A percentile compares a stretch with the other conserved stretches of the same genome.
Evolutionary conservation across 768 basidiomycete genomes (phyloP).

Genomic region (Strobilomyces dryophilus): DNA sequence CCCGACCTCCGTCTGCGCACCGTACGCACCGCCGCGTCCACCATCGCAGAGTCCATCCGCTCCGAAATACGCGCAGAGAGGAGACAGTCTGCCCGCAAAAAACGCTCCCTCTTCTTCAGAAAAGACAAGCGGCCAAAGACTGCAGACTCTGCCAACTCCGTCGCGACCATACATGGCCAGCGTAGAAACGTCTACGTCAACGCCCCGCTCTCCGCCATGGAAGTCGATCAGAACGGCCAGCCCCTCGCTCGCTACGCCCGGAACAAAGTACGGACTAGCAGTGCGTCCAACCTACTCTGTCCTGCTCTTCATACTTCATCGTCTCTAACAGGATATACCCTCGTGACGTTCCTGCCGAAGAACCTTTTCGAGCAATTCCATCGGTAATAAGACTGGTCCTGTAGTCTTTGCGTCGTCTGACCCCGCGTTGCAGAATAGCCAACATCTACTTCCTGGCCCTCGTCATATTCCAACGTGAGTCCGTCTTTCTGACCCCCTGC

Average conservation of each 20-base stretch:
- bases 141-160: slow-evolving; percentile 29
- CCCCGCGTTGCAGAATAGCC: slow-evolving; percentile 52
- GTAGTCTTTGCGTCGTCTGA: not conserved
- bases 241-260: slow-evolving; percentile 75
- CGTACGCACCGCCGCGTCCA: slow-evolving; percentile 89
- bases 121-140: slow-evolving; percentile 43
- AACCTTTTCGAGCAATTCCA: slow-evolving; percentile 95
- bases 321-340: slow-evolving; percentile 76
- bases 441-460: slow-evolving; percentile 88
- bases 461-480: slow-evolving; percentile 75
- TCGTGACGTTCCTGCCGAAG: slow-evolving; percentile 88
- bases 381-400: slow-evolving; percentile 43
- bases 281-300: slow-evolving; percentile 43
- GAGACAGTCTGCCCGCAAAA: slow-evolving; percentile 41
- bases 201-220: slow-evolving; percentile 54
- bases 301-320: not conserved
- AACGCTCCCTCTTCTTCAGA: slow-evolving; percentile 56
- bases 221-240: slow-evolving; percentile 70
- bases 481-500: not conserved
- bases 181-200: slow-evolving; percentile 84
- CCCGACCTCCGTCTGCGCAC: slow-evolving; percentile 84
- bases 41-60: slow-evolving; percentile 81
- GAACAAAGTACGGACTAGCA: slow-evolving; percentile 93
- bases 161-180: slow-evolving; percentile 40
- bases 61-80: slow-evolving; percentile 68